Evolutionary conservation across 176 grass and related monocot genomes (phyloP).

Genomic region (Bonia amplexicaulis): DNA sequence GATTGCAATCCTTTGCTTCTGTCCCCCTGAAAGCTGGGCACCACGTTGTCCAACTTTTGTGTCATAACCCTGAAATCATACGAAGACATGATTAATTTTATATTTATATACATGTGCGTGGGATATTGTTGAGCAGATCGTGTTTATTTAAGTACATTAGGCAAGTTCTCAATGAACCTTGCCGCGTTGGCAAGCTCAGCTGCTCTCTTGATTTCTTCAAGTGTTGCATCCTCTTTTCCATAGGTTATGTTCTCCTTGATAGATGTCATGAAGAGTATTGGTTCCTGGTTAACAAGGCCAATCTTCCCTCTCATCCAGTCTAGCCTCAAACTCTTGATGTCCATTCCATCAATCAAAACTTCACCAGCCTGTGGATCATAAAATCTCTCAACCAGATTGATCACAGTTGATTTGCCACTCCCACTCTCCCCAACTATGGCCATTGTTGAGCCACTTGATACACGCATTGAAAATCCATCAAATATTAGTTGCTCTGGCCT

Average conservation of each 20-base stretch:
- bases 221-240: slow-evolving; percentile 43
- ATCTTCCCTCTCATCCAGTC: slow-evolving; percentile 36
- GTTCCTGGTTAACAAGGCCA: slow-evolving; percentile 54
- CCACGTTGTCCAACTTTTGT: slow-evolving; percentile 44
- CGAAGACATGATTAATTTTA: neutral
- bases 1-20: slow-evolving; percentile 58
- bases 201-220: slow-evolving; percentile 42
- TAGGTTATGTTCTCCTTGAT: slow-evolving; percentile 47
- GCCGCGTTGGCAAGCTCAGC: slow-evolving; percentile 29
- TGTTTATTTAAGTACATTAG: slow-evolving; percentile 22
- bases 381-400: slow-evolving; percentile 65
- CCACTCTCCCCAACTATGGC: slow-evolving; percentile 87
- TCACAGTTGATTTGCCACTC: slow-evolving; percentile 79
- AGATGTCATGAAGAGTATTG: slow-evolving; percentile 39
- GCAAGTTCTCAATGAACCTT: slow-evolving; percentile 43
- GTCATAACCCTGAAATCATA: slow-evolving; percentile 30
- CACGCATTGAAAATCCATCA: slow-evolving; percentile 55
- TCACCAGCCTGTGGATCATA: slow-evolving; percentile 55
- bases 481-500: slow-evolving; percentile 52
- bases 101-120: neutral
- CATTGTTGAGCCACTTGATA: slow-evolving; percentile 58
- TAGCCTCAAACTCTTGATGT: slow-evolving; percentile 34
- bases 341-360: slow-evolving; percentile 40
- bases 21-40: slow-evolving; percentile 50
- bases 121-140: neutral